Evolutionary conservation across 495 filamentous ascomycete genomes (phyloP), one percentile per base, ranked within the genome.

Genomic region (Thermothielavioides terrestris): DNA sequence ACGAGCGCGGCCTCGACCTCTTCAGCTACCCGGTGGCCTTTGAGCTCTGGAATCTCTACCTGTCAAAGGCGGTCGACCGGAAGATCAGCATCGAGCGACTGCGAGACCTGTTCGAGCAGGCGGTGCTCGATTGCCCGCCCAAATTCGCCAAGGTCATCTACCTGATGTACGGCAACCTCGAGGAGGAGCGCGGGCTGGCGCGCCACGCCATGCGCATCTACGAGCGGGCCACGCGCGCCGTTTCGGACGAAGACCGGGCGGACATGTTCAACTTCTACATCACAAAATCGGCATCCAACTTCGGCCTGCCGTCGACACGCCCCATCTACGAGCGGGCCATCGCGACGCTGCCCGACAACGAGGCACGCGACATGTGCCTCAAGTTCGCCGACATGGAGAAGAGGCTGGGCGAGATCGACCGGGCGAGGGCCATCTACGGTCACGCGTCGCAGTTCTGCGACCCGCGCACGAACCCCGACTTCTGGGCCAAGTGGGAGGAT

Each of bases 261-360:
- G 94, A 95, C 65, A 95, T 99, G 89, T 99, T 96, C 73, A 91
- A 95, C 64, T 95, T 96, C 64, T 99, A 97, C 75, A 95, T 99
- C 65, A 96, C 94, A 40, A 97, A 99, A 63, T 95, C 90, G 1
- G 92, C 92, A 0, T 94, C 90, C 9, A 99, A 99, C 66, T 99
- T 99, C 55, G 92, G 92, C 6, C 76, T 99, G 20, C 86, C 92
- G 1, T 97, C 92, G 6, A 95, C 92, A n/a, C 77, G 92, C 30
- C 83, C 88, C 1, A 97, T 99, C 64, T 99, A 99, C 72, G 92
- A 97, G 68, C 82, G 89, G 38, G 90, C 91, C 17, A 94, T 99
- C 46, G 82, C 85, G 5, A 85, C 89, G 21, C 73, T 99, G 23
- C 92, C 94, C 0, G 94, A 99, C 65, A 83, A 80, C 58, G 92